These are phyloP conservation scores for Pleurotus tuber-regium DNA, from an alignment of 768 basidiomycete species.

Conservation along the genomic window DNA sequence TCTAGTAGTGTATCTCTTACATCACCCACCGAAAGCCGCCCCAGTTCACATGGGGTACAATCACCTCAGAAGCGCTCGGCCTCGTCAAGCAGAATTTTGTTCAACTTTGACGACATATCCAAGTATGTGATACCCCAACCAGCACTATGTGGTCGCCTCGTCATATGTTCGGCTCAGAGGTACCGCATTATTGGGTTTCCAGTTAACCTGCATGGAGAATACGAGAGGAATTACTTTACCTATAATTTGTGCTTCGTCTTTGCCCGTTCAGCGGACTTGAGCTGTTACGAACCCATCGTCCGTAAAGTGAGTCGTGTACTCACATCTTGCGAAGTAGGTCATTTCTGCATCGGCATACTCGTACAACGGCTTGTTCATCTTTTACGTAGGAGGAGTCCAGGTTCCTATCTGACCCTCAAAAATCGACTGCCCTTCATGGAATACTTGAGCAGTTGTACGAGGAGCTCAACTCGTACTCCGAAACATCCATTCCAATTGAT, in stretches of 20 bases:
- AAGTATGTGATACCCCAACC: conserved; percentile 92
- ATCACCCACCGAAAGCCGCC: conserved; percentile 44
- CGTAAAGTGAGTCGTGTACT: conserved; percentile 92
- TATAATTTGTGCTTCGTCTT: conserved; percentile 94
- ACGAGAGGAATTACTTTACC: conserved; percentile 84
- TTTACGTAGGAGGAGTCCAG: conserved; percentile 73
- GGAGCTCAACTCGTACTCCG: conserved; percentile 95
- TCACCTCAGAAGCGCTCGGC: conserved; percentile 47
- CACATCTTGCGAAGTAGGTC: conserved; percentile 72
- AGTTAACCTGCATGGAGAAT: conserved; percentile 70
- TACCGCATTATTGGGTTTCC: conserved; percentile 94
- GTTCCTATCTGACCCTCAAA: conserved; percentile 76
- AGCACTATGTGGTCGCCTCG: conserved; percentile 82
- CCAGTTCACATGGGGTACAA: conserved; percentile 38
- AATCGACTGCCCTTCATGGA: conserved; percentile 65
- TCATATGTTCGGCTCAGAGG: conserved; percentile 77
- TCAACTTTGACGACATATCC: conserved; percentile 89
- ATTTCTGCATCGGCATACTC: not conserved
- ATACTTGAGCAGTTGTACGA: conserved; percentile 97
- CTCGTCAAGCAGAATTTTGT: conserved; percentile 57
- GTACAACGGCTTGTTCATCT: conserved; percentile 2
- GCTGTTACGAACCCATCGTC: conserved; percentile 94
- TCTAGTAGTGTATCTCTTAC: conserved; percentile 52
- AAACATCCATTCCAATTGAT: conserved; percentile 90
- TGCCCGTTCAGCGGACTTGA: conserved; percentile 84